Evolutionary conservation across 2,329 filamentous ascomycete species (phyloP).

Genomic region (Penicillium fuscoglaucum): DNA sequence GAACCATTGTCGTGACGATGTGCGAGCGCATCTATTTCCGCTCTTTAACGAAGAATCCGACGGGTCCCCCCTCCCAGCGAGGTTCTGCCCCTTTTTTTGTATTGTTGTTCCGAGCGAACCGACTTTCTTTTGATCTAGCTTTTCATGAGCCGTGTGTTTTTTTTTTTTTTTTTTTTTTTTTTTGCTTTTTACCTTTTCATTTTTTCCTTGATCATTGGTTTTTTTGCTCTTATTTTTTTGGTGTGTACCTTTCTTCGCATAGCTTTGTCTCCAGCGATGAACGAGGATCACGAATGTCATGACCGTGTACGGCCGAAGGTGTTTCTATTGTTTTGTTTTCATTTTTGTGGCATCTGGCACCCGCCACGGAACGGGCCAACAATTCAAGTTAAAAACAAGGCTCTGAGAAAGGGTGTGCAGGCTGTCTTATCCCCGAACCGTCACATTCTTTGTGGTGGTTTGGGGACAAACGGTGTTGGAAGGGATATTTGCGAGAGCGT

Average conservation of each 20-base stretch:
- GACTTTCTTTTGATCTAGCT: slow-evolving; percentile 27
- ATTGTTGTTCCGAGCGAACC: slow-evolving; percentile 20
- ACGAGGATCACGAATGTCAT: slow-evolving; percentile 45
- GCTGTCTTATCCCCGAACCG: slow-evolving; percentile 5
- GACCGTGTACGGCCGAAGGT: slow-evolving; percentile 41
- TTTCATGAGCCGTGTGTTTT: slow-evolving; percentile 16
- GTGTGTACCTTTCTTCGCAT: slow-evolving; percentile 41
- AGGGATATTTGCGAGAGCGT: slow-evolving; percentile 11
- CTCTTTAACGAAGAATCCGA: slow-evolving; percentile 18
- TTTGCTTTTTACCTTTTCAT: slow-evolving; percentile 27
- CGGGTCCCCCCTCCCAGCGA: slow-evolving; percentile 16
- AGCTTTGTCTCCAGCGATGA: slow-evolving; percentile 41
- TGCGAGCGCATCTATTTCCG: slow-evolving; percentile 23
- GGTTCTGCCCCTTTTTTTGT: slow-evolving; percentile 11
- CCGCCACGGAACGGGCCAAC: slow-evolving; percentile 6
- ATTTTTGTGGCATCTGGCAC: slow-evolving; percentile 15
- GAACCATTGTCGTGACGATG: slow-evolving; percentile 25
- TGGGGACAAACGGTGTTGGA: slow-evolving; percentile 15
- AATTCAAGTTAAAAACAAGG: slow-evolving; percentile 3
- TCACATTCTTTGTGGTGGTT: slow-evolving; percentile 18
- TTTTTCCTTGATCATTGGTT: slow-evolving; percentile 24
- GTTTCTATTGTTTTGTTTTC: slow-evolving; percentile 22
- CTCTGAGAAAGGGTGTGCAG: slow-evolving; percentile 3
- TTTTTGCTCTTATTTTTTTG: slow-evolving; percentile 29
- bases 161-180: slow-evolving; percentile 3